Evolutionary conservation across 2,329 filamentous ascomycete species (phyloP).

Genomic region (Cadophora sp.): DNA sequence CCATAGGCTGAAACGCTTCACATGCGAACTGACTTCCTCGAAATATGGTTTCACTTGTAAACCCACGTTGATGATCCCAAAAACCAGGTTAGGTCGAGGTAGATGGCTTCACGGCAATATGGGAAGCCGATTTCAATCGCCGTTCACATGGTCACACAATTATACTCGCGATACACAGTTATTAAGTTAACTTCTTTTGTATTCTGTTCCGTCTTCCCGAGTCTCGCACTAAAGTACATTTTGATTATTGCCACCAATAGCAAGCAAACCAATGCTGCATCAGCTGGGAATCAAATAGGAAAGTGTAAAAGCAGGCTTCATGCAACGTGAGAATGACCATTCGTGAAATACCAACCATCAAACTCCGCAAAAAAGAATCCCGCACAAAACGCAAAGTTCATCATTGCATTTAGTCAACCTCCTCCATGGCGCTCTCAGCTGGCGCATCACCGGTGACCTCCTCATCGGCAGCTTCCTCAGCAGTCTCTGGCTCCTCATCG

Average conservation of each 20-base stretch:
- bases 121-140: not conserved
- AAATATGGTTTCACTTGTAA: not conserved
- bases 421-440: constrained; percentile 92
- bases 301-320: constrained; percentile 33
- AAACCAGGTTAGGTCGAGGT: constrained; percentile 7
- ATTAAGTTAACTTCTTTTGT: constrained; percentile 26
- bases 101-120: not conserved
- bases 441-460: constrained; percentile 62
- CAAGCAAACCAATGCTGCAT: constrained; percentile 24
- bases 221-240: constrained; percentile 30
- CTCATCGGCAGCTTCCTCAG: constrained; percentile 64
- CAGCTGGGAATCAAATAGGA: constrained; percentile 12
- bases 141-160: constrained; percentile 12
- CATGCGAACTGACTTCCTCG: not conserved
- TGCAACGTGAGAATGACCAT: constrained; percentile 35
- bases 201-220: constrained; percentile 20
- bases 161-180: not conserved
- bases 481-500: constrained; percentile 86
- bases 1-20: not conserved
- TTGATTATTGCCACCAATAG: constrained; percentile 22
- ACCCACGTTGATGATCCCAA: constrained; percentile 1
- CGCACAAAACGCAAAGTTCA: constrained; percentile 31
- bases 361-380: constrained; percentile 39
- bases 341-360: constrained; percentile 40
- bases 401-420: constrained; percentile 82